These are phyloP conservation scores for Phialocephala subalpina DNA, from an alignment of 2,329 filamentous ascomycete species.

Conservation along the genomic window DNA sequence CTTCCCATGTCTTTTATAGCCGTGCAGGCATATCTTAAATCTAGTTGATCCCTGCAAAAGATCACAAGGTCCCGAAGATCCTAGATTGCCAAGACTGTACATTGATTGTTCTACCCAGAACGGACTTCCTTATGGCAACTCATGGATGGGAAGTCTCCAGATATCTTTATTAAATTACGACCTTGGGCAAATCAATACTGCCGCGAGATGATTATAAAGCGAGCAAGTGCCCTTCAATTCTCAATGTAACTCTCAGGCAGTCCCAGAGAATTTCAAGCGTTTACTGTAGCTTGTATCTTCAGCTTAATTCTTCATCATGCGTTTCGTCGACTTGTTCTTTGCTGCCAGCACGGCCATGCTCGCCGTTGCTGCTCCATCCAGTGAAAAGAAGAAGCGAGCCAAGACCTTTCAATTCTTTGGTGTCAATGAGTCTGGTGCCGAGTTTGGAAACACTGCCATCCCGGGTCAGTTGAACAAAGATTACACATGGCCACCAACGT, in stretches of 20 bases:
- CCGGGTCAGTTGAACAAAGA: constrained; percentile 65
- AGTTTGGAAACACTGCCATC: constrained; percentile 64
- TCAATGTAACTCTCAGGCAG: not conserved
- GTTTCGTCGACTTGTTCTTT: constrained; percentile 29
- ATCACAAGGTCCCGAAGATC: not conserved
- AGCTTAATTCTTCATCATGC: constrained; percentile 21
- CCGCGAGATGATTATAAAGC: not conserved
- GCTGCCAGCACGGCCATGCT: constrained; percentile 33
- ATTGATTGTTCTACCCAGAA: not conserved
- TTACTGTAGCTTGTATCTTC: not conserved
- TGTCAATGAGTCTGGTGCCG: constrained; percentile 61
- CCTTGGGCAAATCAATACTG: not conserved
- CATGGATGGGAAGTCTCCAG: constrained; percentile 2
- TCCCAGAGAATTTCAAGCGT: not conserved
- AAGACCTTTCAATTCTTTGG: constrained; percentile 32
- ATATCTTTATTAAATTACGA: not conserved
- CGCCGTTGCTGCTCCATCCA: constrained; percentile 37
- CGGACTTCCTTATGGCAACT: not conserved
- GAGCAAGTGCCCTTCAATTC: not conserved
- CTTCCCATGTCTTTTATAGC: not conserved
- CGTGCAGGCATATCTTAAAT: not conserved
- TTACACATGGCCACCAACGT: constrained; percentile 65
- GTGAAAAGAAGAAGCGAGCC: constrained; percentile 32
- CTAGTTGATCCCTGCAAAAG: not conserved
- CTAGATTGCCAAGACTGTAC: not conserved